phyloP scores from a whole-genome alignment of 306 rosid species.

The Sicyos edulis region DNA sequence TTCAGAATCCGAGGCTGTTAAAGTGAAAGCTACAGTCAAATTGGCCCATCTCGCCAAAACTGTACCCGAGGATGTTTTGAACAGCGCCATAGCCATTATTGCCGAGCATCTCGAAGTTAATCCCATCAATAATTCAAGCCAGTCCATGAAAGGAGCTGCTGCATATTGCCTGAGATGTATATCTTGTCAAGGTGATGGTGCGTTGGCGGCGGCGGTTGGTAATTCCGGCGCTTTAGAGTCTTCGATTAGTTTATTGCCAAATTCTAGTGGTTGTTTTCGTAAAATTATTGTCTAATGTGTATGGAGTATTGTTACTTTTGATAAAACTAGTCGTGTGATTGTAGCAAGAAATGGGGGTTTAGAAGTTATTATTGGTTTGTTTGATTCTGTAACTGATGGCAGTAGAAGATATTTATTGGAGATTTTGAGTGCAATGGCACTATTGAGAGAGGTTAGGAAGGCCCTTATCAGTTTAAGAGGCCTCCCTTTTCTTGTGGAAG shows the following conservation, averaged over 20 bases:
- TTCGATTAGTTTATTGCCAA: not conserved
- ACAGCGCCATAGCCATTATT: constrained; percentile 4
- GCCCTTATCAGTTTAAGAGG: constrained; percentile 9
- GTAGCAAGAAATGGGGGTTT: constrained; percentile 12
- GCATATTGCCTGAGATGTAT: constrained; percentile 14
- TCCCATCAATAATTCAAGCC: constrained; percentile 4
- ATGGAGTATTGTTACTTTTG: constrained; percentile 13
- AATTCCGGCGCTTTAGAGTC: constrained; percentile 13
- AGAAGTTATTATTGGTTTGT: constrained; percentile 1
- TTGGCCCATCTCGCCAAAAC: not conserved
- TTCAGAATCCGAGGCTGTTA: constrained; percentile 9
- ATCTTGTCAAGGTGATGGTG: constrained; percentile 11
- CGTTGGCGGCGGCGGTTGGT: not conserved
- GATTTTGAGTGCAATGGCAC: constrained; percentile 15
- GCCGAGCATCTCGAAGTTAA: not conserved
- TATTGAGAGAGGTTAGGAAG: constrained; percentile 8
- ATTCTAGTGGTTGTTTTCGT: not conserved
- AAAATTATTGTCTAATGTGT: constrained; percentile 1
- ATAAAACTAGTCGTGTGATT: constrained; percentile 11
- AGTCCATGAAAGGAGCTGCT: constrained; percentile 9
- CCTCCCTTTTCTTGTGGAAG: constrained; percentile 15
- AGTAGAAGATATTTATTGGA: constrained; percentile 8
- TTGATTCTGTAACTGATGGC: not conserved
- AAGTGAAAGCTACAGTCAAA: constrained; percentile 13
- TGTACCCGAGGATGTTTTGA: not conserved